Conservation (phyloP, 1,139 yeast genomes). For the Pichia sp. region DNA sequence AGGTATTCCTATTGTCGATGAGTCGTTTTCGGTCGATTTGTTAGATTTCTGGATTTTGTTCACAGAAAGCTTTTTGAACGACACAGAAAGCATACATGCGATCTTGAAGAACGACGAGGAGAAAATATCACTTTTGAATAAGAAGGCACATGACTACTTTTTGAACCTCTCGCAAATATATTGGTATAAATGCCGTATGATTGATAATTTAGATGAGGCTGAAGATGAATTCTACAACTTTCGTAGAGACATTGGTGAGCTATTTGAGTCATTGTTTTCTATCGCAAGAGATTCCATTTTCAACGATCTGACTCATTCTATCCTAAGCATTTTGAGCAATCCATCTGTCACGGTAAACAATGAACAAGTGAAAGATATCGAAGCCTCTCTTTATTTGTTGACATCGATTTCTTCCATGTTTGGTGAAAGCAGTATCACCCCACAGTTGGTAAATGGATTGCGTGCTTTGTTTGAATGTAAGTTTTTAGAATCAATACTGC, state of each 20-base stretch:
- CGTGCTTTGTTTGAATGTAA: conserved; percentile 32
- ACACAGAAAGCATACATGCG: conserved; percentile 42
- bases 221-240: conserved; percentile 59
- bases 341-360: neutral
- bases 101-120: conserved; percentile 33
- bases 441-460: conserved; percentile 30
- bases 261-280: conserved; percentile 67
- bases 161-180: conserved; percentile 49
- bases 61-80: conserved; percentile 59
- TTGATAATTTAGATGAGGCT: conserved; percentile 27
- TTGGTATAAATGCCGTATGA: conserved; percentile 56
- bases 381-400: conserved; percentile 64
- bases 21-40: conserved; percentile 61
- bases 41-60: conserved; percentile 79
- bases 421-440: conserved; percentile 31
- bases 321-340: conserved; percentile 32
- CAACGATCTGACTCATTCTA: conserved; percentile 44
- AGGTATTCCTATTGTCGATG: conserved; percentile 63
- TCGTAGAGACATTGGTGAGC: conserved; percentile 70
- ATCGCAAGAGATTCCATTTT: conserved; percentile 57
- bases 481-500: conserved; percentile 25
- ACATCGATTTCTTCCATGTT: conserved; percentile 51
- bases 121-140: conserved; percentile 30
- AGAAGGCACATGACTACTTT: conserved; percentile 39
- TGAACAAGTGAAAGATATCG: conserved; percentile 42